These are phyloP conservation scores for Cercospora sp. DNA, from an alignment of 2,329 filamentous ascomycete species.

Conservation along the genomic window DNA sequence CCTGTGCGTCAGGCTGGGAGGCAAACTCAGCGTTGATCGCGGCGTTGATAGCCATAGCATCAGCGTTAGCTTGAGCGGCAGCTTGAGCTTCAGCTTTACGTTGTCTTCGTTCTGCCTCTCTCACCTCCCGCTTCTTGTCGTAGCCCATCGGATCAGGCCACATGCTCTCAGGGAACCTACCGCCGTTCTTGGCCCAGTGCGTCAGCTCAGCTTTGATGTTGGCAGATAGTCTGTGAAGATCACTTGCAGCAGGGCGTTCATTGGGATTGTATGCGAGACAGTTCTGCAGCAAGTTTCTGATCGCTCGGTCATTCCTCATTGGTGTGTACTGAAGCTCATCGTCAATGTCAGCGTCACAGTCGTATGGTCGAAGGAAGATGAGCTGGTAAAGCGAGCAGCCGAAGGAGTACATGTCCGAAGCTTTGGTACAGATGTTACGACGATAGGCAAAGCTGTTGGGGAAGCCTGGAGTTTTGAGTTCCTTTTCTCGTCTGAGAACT, in stretches of 20 bases:
- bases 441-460: neutral
- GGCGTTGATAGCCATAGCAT: neutral
- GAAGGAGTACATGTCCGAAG: constrained; percentile 31
- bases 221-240: constrained; percentile 1
- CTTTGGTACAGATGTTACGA: constrained; percentile 22
- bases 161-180: neutral
- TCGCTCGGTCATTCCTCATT: neutral
- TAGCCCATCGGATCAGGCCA: constrained; percentile 12
- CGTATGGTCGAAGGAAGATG: constrained; percentile 2
- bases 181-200: constrained; percentile 9
- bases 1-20: neutral
- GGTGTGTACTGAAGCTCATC: constrained; percentile 1
- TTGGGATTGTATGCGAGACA: constrained; percentile 7
- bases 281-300: constrained; percentile 5
- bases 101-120: neutral
- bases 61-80: neutral
- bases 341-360: neutral
- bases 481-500: constrained; percentile 29
- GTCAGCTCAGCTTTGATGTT: constrained; percentile 13
- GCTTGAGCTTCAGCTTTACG: neutral
- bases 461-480: constrained; percentile 21
- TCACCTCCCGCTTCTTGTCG: neutral
- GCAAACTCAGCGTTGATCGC: neutral
- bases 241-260: constrained; percentile 2
- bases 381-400: constrained; percentile 30